Evolutionary conservation across 176 grass and related monocot species (phyloP).

Genomic region (Stipa capillata): DNA sequence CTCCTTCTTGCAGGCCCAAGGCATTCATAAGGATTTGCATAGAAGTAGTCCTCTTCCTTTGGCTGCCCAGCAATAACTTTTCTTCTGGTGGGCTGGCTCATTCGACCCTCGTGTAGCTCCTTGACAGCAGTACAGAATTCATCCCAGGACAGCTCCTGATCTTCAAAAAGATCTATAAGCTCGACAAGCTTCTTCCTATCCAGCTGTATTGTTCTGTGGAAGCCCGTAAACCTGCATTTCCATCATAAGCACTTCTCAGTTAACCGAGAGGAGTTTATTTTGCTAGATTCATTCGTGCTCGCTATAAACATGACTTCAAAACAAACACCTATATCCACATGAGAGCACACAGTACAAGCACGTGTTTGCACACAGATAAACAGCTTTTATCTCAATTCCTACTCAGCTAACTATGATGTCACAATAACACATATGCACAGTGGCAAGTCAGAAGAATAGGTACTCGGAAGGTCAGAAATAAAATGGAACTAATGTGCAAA

Average conservation of each 20-base stretch:
- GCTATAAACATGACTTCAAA: not conserved
- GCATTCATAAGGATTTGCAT: conserved; percentile 92
- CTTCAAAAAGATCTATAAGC: conserved; percentile 80
- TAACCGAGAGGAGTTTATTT: not conserved
- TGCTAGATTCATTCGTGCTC: not conserved
- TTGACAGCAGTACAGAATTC: conserved; percentile 71
- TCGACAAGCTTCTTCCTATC: conserved; percentile 82
- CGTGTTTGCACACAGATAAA: not conserved
- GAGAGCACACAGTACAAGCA: not conserved
- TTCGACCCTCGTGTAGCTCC: conserved; percentile 64
- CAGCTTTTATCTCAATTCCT: not conserved
- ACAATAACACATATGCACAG: not conserved
- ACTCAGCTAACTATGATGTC: not conserved
- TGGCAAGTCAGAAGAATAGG: not conserved
- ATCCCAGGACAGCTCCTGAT: conserved; percentile 69
- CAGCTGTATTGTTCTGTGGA: conserved; percentile 76
- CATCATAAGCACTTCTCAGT: conserved; percentile 15
- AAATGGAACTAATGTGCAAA: too few relatives aligned
- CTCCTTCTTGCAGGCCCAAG: conserved; percentile 39
- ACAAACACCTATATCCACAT: not conserved
- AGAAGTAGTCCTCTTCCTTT: conserved; percentile 98
- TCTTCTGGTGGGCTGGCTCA: conserved; percentile 69
- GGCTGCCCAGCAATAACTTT: conserved; percentile 45
- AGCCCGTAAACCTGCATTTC: conserved; percentile 62
- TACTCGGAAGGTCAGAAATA: too few relatives aligned